Evolutionary conservation across 352 stramenopile genomes (phyloP).

Genomic region (Phytopythium cucurbitacearum): DNA sequence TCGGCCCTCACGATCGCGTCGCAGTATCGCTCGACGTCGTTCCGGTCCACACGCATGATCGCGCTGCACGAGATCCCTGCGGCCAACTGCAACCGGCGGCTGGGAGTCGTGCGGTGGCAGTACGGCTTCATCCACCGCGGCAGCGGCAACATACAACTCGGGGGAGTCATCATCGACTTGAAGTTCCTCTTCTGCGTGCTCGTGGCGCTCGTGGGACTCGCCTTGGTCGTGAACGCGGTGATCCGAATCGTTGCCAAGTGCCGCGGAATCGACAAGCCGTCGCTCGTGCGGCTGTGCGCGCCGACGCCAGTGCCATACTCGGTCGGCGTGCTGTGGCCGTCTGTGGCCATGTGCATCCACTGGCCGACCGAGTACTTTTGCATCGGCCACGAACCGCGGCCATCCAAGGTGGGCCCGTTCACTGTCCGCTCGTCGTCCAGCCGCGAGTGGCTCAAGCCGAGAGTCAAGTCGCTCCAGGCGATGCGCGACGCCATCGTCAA

Average conservation of each 20-base stretch:
- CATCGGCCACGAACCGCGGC: slow-evolving; percentile 9
- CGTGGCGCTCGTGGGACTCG: slow-evolving; percentile 2
- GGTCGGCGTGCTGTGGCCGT: slow-evolving; percentile 20
- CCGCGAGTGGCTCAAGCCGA: neutral
- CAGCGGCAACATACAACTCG: slow-evolving; percentile 14
- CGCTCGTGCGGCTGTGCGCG: neutral
- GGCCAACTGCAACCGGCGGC: neutral
- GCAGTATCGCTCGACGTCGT: slow-evolving; percentile 25
- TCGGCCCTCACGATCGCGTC: slow-evolving; percentile 27
- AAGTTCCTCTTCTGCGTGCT: slow-evolving; percentile 26
- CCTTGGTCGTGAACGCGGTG: neutral
- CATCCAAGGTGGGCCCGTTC: neutral
- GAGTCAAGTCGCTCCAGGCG: neutral
- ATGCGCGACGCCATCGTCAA: neutral
- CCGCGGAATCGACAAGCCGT: neutral
- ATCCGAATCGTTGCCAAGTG: neutral
- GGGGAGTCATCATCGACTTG: slow-evolving; percentile 27
- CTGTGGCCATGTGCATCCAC: slow-evolving; percentile 20
- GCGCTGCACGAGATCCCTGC: slow-evolving; percentile 1
- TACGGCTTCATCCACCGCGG: slow-evolving; percentile 15
- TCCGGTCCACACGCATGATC: slow-evolving; percentile 15
- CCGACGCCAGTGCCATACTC: slow-evolving; percentile 24
- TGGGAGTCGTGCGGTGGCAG: neutral
- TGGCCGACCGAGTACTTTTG: slow-evolving; percentile 31
- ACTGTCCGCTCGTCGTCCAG: neutral